Conservation (phyloP, 140 eudicot genomes). For the Bidens hawaiensis region DNA sequence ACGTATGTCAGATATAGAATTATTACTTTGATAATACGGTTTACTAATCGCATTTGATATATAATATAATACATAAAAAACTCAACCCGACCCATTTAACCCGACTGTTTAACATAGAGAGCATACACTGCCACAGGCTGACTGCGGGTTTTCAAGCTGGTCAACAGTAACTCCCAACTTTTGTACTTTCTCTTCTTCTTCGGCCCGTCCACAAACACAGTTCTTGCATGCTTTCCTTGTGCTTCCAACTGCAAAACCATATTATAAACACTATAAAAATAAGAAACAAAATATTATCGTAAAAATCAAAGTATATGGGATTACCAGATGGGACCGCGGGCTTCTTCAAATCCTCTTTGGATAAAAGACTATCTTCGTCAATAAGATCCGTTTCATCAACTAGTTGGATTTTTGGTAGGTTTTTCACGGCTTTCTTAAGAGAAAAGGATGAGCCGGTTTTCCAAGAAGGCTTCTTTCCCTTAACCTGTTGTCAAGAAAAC, state of each 20-base stretch:
- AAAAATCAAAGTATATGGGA: not conserved
- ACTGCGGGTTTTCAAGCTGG: slow-evolving; percentile 68
- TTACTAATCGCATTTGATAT: no score
- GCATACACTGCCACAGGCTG: slow-evolving; percentile 92
- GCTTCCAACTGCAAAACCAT: slow-evolving; percentile 45
- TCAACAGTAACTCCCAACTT: slow-evolving; percentile 72
- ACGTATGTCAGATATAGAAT: not conserved
- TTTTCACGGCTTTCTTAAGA: slow-evolving; percentile 52
- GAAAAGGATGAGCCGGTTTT: slow-evolving; percentile 85
- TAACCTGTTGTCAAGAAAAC: slow-evolving; percentile 34
- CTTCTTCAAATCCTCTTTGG: slow-evolving; percentile 86
- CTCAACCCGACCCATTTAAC: not conserved
- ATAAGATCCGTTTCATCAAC: slow-evolving; percentile 76
- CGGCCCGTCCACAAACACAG: slow-evolving; percentile 90
- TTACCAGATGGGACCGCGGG: slow-evolving; percentile 69
- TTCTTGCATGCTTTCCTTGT: slow-evolving; percentile 91
- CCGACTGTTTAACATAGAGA: not conserved
- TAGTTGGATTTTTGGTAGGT: slow-evolving; percentile 61
- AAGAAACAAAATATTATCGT: not conserved
- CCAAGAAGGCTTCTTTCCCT: slow-evolving; percentile 77
- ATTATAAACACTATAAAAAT: not conserved
- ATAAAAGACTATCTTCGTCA: slow-evolving; percentile 90
- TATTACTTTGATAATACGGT: no score
- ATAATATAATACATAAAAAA: no score
- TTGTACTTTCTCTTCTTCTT: slow-evolving; percentile 64